Conservation (phyloP, 2,329 filamentous ascomycete species). For the Pseudogymnoascus sp. region DNA sequence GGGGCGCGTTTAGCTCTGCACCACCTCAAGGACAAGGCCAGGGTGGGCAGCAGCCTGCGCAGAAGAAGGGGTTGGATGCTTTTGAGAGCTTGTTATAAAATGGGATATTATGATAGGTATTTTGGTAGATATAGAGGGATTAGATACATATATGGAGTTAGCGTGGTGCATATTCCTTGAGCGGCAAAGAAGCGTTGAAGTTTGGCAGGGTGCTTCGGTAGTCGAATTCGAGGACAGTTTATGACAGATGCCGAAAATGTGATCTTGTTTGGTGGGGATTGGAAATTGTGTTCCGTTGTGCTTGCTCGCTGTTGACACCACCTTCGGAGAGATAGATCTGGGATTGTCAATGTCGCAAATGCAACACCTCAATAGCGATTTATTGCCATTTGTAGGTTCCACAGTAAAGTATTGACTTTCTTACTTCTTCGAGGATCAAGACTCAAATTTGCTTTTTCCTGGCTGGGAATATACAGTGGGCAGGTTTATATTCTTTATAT, state of each 20-base stretch:
- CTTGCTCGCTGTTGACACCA: background rate
- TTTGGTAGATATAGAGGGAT: background rate
- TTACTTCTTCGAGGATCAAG: background rate
- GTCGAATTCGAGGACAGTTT: background rate
- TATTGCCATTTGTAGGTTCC: background rate
- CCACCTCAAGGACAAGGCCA: conserved; percentile 25
- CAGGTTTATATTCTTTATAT: background rate
- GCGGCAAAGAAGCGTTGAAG: background rate
- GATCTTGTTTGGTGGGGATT: background rate
- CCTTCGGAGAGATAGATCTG: no score
- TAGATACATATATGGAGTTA: background rate
- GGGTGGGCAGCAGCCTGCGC: conserved; percentile 20
- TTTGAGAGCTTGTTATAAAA: conserved; percentile 48
- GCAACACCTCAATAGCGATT: background rate
- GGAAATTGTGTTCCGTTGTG: background rate
- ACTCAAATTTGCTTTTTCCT: background rate
- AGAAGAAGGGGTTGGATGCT: conserved; percentile 45
- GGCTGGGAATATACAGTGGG: background rate
- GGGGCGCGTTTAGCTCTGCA: conserved; percentile 15
- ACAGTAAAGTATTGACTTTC: background rate
- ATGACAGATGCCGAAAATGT: background rate
- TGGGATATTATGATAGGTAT: background rate
- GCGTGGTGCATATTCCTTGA: background rate
- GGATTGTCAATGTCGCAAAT: background rate
- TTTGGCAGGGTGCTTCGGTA: background rate